Percentiles rank a stretch among this genome's conserved stretches.
Conservation (phyloP, 306 rosid genomes). For the Cicer judaicum region DNA sequence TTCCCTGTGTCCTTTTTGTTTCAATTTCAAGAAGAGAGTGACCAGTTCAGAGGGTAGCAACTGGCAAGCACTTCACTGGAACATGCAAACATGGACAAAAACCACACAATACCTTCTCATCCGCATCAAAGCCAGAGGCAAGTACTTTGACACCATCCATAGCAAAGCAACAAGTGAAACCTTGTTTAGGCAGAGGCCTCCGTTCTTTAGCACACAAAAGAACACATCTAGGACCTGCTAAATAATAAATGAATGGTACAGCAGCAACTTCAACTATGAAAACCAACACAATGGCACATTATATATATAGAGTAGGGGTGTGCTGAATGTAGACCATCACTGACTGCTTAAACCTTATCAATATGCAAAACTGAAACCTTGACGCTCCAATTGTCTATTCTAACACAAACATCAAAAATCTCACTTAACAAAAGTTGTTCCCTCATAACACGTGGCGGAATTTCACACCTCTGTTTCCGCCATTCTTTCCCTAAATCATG, state of each 20-base stretch:
- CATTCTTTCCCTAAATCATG: neutral
- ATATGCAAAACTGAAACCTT: constrained; percentile 35
- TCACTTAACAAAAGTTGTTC: neutral
- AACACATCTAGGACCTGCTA: constrained; percentile 87
- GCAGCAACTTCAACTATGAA: constrained; percentile 17
- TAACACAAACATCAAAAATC: constrained; percentile 17
- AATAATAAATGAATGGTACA: constrained; percentile 37
- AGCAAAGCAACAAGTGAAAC: constrained; percentile 89
- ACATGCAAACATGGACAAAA: constrained; percentile 38
- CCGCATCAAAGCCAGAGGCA: constrained; percentile 83
- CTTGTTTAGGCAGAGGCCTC: constrained; percentile 73
- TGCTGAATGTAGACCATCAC: constrained; percentile 1
- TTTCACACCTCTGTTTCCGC: neutral
- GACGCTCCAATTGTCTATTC: neutral
- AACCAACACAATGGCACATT: constrained; percentile 4
- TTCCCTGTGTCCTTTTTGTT: neutral
- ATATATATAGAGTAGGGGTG: neutral
- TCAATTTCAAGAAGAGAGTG: neutral
- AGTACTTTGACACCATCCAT: constrained; percentile 92
- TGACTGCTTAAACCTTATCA: constrained; percentile 13
- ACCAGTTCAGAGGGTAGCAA: constrained; percentile 3
- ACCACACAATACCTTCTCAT: constrained; percentile 70
- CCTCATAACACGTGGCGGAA: neutral
- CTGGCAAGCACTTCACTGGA: constrained; percentile 1
- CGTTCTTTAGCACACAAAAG: constrained; percentile 75